A percentile compares a stretch with the other conserved stretches of the same genome.
These are phyloP conservation scores for Saccharum hybrid DNA, from an alignment of 202 grass and related monocot genomes.

Conservation along the genomic window DNA sequence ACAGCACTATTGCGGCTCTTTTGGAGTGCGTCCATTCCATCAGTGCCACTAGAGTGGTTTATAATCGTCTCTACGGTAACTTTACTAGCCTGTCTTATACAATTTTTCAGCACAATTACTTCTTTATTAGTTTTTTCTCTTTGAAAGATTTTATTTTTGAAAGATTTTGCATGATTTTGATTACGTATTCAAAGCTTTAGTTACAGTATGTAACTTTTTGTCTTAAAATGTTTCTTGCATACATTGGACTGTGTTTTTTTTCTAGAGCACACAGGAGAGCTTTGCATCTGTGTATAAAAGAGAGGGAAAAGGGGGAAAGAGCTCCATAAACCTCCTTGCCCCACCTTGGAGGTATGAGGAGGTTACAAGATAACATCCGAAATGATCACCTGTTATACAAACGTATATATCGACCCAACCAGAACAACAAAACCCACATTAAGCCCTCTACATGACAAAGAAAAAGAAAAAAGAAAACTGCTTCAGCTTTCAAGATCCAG, in stretches of 20 bases:
- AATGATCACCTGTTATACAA: neutral
- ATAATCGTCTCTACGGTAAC: slow-evolving; percentile 90
- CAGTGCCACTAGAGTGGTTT: slow-evolving; percentile 75
- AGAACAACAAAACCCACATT: neutral
- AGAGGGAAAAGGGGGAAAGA: neutral
- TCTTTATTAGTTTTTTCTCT: neutral
- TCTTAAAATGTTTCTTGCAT: neutral
- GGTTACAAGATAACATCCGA: neutral
- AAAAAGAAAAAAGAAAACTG: neutral
- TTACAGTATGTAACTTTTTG: neutral
- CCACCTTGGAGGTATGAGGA: neutral
- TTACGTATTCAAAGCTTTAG: neutral
- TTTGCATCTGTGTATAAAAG: neutral
- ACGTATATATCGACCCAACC: neutral
- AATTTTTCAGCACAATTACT: neutral
- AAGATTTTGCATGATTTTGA: neutral
- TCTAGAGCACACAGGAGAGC: neutral
- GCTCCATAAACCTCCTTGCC: neutral
- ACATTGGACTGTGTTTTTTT: neutral
- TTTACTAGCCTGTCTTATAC: slow-evolving; percentile 1
- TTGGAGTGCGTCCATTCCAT: slow-evolving; percentile 57
- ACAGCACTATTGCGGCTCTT: slow-evolving; percentile 63
- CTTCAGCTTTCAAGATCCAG: neutral
- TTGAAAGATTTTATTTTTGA: neutral
- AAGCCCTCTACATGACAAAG: neutral